Base-by-base conservation (phyloP, 2,329 filamentous ascomycete genomes). In the Chalaropsis thielavioides region DNA sequence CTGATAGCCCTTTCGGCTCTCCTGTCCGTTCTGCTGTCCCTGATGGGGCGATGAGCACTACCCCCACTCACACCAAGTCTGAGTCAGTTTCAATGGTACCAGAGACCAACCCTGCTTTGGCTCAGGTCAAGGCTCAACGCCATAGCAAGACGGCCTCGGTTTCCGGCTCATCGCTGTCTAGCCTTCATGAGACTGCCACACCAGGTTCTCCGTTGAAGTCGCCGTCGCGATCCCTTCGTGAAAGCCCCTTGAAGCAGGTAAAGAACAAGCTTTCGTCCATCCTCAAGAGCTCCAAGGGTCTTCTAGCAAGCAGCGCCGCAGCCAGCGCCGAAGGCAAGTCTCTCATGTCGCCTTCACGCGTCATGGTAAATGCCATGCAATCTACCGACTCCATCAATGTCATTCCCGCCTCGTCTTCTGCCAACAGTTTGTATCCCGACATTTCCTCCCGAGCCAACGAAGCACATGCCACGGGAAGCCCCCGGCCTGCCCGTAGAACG, bases 221-320 rank as follows among this genome's bases (percentile, higher is more conserved):
- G 0, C 82, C 82, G 0, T 78, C 80, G 4, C 76, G 82, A 64
- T 76, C 73, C 61, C 78, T 83, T 70, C 79, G 80, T 7, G 91
- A 95, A 69, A 92, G 88, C 66, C 90, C 90, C 4, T 75, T 96
- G 67, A 96, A 92, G 74, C 90, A 94, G 62, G 92, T 94, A 35
- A 97, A 96, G 76, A 90, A 89, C 71, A 95, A 91, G 73, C 79
- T 97, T 60, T 95, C 92, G 59, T 95, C 92, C 10, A 91, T 96
- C 67, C 79, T 96, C 70, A 92, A 91, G 75, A 89, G 87, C 64
- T 94, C 92, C 3, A 92, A 89, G 73, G 89, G 87, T 15, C 82
- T 96, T 61, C 86, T 96, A 68, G 90, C 87, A 19, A 95, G 88
- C 69, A 92, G 83, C 69, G 83, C 83, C 2, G 82, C 80, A 17